phyloP scores from a whole-genome alignment of 352 stramenopile genomes.

The Globisporangium nagaii region DNA sequence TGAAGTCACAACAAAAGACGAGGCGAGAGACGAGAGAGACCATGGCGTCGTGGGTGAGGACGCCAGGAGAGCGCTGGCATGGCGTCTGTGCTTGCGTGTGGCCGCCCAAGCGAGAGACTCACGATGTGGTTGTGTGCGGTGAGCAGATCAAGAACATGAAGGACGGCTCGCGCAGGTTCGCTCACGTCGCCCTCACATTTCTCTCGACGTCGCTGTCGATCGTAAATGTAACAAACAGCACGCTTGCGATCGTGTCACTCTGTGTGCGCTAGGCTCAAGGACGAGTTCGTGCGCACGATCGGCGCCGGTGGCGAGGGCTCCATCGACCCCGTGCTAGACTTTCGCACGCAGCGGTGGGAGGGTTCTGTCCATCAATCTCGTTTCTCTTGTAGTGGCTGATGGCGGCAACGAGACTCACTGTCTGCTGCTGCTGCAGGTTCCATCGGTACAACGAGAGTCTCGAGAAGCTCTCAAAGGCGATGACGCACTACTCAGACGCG shows the following conservation, averaged over 20 bases:
- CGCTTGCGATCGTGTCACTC: background rate
- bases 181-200: too few relatives aligned
- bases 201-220: too few relatives aligned
- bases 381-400: background rate
- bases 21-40: background rate
- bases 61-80: too few relatives aligned
- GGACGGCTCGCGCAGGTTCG: conserved; percentile 58
- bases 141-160: conserved; percentile 71
- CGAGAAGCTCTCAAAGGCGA: conserved; percentile 47
- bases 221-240: background rate
- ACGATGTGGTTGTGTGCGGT: background rate
- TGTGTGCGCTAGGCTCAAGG: conserved; percentile 42
- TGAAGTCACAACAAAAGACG: background rate
- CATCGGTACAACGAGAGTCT: conserved; percentile 55
- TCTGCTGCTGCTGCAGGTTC: conserved; percentile 23
- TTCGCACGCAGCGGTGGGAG: conserved; percentile 62
- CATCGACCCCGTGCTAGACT: conserved; percentile 64
- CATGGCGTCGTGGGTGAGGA: conserved; percentile 41
- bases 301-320: conserved; percentile 36
- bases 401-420: background rate
- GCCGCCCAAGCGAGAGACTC: conserved; percentile 9
- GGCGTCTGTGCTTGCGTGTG: too few relatives aligned
- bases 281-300: conserved; percentile 64
- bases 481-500: conserved; percentile 37
- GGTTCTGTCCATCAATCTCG: too few relatives aligned